phyloP scores from a whole-genome alignment of 2,329 filamentous ascomycete genomes.

The Fusarium compactum region DNA sequence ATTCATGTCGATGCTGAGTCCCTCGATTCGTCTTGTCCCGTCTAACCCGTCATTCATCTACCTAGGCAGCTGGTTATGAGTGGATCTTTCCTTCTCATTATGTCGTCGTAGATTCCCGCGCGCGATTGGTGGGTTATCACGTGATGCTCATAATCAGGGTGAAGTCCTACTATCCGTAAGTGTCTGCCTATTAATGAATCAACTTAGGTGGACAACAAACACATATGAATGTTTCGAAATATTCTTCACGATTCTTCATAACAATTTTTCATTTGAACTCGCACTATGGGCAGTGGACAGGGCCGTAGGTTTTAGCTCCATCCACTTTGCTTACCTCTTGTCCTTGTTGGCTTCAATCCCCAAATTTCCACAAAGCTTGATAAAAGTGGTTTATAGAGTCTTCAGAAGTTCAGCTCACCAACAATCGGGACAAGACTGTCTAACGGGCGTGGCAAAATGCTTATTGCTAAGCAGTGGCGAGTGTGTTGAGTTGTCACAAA shows the following conservation, averaged over 20 bases:
- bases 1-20: conserved; percentile 41
- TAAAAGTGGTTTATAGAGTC: conserved; percentile 31
- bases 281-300: not conserved
- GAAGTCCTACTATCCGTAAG: not conserved
- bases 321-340: not conserved
- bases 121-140: conserved; percentile 27
- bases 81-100: conserved; percentile 21
- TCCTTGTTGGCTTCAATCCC: not conserved
- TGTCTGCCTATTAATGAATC: not conserved
- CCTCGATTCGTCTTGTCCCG: conserved; percentile 14
- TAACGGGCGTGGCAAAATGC: conserved; percentile 27
- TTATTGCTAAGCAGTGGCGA: conserved; percentile 18
- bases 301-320: not conserved
- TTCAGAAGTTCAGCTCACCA: conserved; percentile 1
- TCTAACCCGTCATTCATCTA: conserved; percentile 4
- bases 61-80: conserved; percentile 8
- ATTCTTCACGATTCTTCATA: not conserved
- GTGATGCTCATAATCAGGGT: conserved; percentile 10
- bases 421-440: conserved; percentile 10
- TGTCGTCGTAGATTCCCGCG: not conserved
- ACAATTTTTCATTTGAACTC: not conserved
- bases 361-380: conserved; percentile 29
- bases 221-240: not conserved
- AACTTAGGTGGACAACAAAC: not conserved
- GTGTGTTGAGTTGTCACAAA: conserved; percentile 24